Conservation (phyloP, 345 rosid genomes). For the Eucalyptus pumila region DNA sequence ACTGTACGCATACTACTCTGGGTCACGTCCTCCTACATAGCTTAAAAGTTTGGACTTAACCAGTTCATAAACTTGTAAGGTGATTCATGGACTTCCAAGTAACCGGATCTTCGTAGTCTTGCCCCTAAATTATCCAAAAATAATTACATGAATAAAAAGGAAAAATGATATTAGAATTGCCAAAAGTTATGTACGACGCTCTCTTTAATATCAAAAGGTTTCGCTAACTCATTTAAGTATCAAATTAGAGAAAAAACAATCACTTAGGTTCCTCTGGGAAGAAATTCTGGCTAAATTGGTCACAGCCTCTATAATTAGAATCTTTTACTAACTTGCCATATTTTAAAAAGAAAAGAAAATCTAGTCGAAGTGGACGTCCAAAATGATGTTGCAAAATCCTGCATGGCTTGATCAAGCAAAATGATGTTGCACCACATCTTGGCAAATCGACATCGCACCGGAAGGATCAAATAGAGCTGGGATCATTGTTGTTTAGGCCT, state of each 20-base stretch:
- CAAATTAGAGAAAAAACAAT: too few relatives aligned
- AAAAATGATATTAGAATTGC: too few relatives aligned
- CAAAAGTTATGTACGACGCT: accelerated
- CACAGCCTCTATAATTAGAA: too few relatives aligned
- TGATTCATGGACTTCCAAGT: background rate
- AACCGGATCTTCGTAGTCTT: accelerated
- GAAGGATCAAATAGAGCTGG: background rate
- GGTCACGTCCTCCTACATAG: accelerated
- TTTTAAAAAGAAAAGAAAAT: too few relatives aligned
- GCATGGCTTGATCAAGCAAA: too few relatives aligned
- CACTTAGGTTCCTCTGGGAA: accelerated
- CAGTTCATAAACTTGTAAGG: accelerated
- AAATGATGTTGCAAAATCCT: too few relatives aligned
- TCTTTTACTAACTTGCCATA: too few relatives aligned
- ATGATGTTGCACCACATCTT: too few relatives aligned
- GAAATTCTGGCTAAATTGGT: too few relatives aligned
- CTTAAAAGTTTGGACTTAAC: background rate
- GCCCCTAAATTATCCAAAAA: background rate
- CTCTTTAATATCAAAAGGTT: too few relatives aligned
- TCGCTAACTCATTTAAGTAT: accelerated
- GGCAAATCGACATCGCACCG: accelerated
- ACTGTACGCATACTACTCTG: accelerated
- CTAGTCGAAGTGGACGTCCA: background rate
- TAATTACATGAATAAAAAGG: background rate
- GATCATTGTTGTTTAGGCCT: background rate